phyloP scores from a whole-genome alignment of 2,329 filamentous ascomycete genomes.

The Calonectria honghensis region DNA sequence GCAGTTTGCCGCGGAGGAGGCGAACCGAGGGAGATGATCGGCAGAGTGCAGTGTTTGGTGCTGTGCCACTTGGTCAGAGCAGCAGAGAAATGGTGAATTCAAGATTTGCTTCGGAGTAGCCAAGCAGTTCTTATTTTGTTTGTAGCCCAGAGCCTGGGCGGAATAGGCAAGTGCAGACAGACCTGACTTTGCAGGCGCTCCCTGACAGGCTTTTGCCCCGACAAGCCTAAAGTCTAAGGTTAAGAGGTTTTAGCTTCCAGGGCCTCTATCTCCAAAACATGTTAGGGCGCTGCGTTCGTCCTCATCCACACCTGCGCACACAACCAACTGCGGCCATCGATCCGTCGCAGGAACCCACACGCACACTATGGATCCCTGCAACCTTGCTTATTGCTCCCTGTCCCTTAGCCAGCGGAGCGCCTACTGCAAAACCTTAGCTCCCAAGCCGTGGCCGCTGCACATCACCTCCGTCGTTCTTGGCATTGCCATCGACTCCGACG shows the following conservation, averaged over 20 bases:
- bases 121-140: background rate
- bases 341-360: conserved; percentile 24
- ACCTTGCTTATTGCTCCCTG: conserved; percentile 27
- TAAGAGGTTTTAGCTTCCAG: conserved; percentile 33
- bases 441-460: conserved; percentile 30
- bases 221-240: conserved; percentile 31
- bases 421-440: conserved; percentile 19
- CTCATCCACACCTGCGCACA: conserved; percentile 17
- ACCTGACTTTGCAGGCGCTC: conserved; percentile 22
- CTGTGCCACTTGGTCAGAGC: conserved; percentile 8
- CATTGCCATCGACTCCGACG: conserved; percentile 20
- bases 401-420: conserved; percentile 19
- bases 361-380: conserved; percentile 13
- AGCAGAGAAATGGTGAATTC: background rate
- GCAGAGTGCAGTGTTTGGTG: conserved; percentile 1
- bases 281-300: conserved; percentile 20
- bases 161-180: conserved; percentile 22
- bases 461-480: conserved; percentile 39
- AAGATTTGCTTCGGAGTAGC: background rate
- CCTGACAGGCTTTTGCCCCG: conserved; percentile 28
- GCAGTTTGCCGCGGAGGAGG: conserved; percentile 7
- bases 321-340: conserved; percentile 29
- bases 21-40: conserved; percentile 20
- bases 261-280: conserved; percentile 32
- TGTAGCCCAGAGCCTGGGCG: conserved; percentile 2